Conservation (phyloP, 306 rosid genomes). For the Pterocarpus santalinus region DNA sequence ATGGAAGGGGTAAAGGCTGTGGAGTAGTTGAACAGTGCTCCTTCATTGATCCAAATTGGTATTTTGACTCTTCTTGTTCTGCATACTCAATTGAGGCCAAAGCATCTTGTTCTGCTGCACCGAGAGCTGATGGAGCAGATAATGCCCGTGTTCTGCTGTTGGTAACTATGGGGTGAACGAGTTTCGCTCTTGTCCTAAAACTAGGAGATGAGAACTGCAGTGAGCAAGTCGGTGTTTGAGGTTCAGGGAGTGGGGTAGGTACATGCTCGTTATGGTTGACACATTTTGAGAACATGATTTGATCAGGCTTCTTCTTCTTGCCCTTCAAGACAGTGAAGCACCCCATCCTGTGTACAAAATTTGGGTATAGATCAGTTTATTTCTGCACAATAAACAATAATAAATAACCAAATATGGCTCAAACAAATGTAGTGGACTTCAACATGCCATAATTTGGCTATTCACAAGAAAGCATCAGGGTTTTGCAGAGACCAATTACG, state of each 20-base stretch:
- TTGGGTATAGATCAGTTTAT: not conserved
- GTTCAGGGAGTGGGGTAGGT: constrained; percentile 68
- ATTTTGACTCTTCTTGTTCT: constrained; percentile 64
- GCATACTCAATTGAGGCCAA: constrained; percentile 59
- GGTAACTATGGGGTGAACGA: constrained; percentile 56
- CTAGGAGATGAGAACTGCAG: constrained; percentile 80
- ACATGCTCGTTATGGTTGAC: constrained; percentile 48
- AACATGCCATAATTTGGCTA: not conserved
- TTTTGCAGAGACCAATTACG: not conserved
- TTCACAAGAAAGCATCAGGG: not conserved
- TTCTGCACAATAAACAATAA: too few relatives aligned
- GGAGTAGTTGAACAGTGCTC: constrained; percentile 58
- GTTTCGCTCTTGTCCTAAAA: constrained; percentile 71
- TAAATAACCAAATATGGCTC: constrained; percentile 19
- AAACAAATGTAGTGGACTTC: constrained; percentile 32
- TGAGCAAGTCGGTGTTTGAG: constrained; percentile 56
- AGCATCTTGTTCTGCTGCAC: constrained; percentile 70
- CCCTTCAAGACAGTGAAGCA: constrained; percentile 74
- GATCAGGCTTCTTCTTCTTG: constrained; percentile 70
- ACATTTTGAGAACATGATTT: constrained; percentile 41
- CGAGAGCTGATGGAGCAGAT: constrained; percentile 86
- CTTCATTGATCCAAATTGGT: constrained; percentile 50
- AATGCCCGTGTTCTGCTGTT: constrained; percentile 62
- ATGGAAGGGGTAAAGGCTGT: constrained; percentile 95
- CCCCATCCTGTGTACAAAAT: constrained; percentile 64